phyloP scores from a whole-genome alignment of 192 early-diverging fungal genomes.

The Ramicandelaber brevisporus region DNA sequence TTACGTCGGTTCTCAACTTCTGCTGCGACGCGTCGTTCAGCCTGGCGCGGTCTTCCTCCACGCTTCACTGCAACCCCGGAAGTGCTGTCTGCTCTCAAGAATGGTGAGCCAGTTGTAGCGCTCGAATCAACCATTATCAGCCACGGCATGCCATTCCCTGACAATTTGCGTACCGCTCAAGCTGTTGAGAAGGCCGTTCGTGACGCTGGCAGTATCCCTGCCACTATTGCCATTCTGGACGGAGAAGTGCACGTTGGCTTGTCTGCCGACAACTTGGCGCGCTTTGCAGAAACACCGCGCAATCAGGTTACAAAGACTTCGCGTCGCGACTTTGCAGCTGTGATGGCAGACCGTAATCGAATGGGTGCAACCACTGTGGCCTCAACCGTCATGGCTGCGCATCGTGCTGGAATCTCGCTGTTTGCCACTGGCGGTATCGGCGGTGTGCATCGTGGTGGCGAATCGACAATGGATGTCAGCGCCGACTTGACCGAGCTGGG shows the following conservation, averaged over 20 bases:
- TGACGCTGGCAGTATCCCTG: conserved; percentile 46
- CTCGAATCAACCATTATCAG: conserved; percentile 89
- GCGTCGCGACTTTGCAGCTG: conserved; percentile 54
- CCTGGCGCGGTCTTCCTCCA: no score
- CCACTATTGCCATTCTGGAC: conserved; percentile 73
- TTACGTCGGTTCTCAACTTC: no score
- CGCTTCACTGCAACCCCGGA: no score
- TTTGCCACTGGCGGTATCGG: conserved; percentile 98
- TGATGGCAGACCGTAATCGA: conserved; percentile 35
- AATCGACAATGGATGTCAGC: conserved; percentile 58
- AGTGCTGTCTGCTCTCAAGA: conserved; percentile 28
- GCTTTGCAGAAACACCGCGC: conserved; percentile 29
- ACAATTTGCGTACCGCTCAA: conserved; percentile 66
- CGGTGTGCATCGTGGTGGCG: conserved; percentile 72
- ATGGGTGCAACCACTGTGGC: conserved; percentile 84
- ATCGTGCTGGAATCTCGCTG: conserved; percentile 56
- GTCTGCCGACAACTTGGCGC: conserved; percentile 22
- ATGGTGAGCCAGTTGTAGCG: conserved; percentile 52
- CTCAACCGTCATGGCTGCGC: conserved; percentile 70
- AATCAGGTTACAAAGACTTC: conserved; percentile 58
- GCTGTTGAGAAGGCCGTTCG: conserved; percentile 54
- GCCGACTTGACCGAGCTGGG: conserved; percentile 85
- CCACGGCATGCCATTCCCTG: conserved; percentile 89
- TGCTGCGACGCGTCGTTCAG: no score
- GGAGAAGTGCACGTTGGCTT: conserved; percentile 70